These are phyloP conservation scores for Carex kokanica DNA, from an alignment of 176 grass and related monocot species.

Conservation along the genomic window DNA sequence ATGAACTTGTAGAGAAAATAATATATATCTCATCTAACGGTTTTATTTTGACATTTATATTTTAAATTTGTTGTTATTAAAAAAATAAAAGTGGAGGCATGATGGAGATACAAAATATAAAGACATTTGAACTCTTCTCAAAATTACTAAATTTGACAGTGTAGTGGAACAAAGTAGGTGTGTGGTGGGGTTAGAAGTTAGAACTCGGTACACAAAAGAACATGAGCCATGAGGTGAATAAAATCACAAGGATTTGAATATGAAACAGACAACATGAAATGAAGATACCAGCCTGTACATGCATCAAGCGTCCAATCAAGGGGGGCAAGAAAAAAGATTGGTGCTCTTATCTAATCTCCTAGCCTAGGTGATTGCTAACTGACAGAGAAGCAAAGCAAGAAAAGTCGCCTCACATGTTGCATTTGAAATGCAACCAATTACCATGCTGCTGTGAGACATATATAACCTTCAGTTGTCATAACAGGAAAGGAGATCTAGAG, in stretches of 20 bases:
- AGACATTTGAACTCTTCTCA: too few relatives aligned
- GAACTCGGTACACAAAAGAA: background rate
- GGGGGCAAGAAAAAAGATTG: background rate
- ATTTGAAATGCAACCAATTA: background rate
- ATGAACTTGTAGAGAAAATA: too few relatives aligned
- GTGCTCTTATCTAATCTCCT: background rate
- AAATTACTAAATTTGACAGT: background rate
- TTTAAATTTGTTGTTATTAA: too few relatives aligned
- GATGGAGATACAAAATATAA: too few relatives aligned
- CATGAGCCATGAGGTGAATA: background rate
- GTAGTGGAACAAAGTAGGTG: background rate
- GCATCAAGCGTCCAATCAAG: slow-evolving; percentile 18
- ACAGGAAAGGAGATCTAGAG: background rate
- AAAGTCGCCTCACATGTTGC: too few relatives aligned
- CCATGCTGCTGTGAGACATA: background rate
- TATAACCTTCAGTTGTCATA: background rate
- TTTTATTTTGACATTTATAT: background rate
- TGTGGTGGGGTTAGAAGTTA: too few relatives aligned
- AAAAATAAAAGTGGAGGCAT: too few relatives aligned
- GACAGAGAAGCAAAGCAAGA: background rate
- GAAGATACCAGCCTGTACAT: background rate
- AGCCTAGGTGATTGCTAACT: background rate
- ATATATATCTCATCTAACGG: too few relatives aligned
- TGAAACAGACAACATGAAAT: background rate
- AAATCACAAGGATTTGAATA: background rate